Base-by-base conservation (phyloP, 352 stramenopile genomes). In the Pythium coloratum region DNA sequence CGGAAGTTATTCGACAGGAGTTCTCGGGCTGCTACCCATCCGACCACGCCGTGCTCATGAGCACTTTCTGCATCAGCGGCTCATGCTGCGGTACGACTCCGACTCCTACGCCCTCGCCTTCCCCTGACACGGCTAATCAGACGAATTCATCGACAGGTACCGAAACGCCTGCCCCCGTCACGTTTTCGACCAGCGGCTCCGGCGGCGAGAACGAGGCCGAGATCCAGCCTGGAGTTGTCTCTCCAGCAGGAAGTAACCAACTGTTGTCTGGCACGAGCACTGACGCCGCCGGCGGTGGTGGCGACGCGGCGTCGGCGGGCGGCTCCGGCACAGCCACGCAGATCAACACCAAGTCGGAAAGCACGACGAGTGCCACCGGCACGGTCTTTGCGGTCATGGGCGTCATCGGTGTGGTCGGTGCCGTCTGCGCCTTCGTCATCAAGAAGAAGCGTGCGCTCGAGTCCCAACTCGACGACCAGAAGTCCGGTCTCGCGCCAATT, bases 21-120 rank as follows among this genome's bases (percentile, higher is more conserved):
- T 93, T 90, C 54, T 55, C 75, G 26, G 82, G 82, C 5, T 93
- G 84, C 73, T 93, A 93, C 62, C 78, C 84, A 24, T 93, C 84
- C 1, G 84, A 93, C 49, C 84, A 93, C 70, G 84, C 84, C 0
- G 81, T 72, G 16, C 61, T 91, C 12, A 24, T 90, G 18, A 72
- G 73, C n/a, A 76, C 55, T 18, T 93, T 83, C 66, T 93, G 84
- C 66, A 59, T 90, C 28, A 74, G 75, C 3, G 81, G 82, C 30
- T 72, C 70, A 26, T 93, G 85, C 66, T 92, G 85, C 34, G 74
- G 59, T 54, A 26, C 32, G 4, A 42, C 55, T 18, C 33, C 57
- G 26, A 36, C 55, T 34, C 46, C 58, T 12, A 32, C 59, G 2
- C 34, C 51, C 13, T 47, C 36, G 38, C 26, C 50, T 46, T 33